Evolutionary conservation across 257 asterid species (phyloP), one percentile per base, ranked within the genome.

Genomic region (Nicotiana otophora): DNA sequence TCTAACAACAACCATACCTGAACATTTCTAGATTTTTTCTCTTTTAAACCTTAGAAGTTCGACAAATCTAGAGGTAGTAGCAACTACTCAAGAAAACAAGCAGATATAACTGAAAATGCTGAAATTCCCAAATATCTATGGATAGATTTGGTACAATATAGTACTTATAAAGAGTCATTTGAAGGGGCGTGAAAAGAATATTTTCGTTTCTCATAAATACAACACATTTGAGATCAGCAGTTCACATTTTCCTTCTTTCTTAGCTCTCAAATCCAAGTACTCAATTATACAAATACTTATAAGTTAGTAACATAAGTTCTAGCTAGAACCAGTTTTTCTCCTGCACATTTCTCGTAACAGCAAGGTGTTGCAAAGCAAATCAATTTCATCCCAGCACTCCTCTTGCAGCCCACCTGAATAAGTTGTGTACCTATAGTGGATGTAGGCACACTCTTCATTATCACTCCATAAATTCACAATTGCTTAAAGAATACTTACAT

Each of bases 341-440:
- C 23, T 42, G 1, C 53, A 12, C 23, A 46, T 42, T 42, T 10
- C 30, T 39, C 78, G 61, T 6, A 48, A 81, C 84, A 83, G 83
- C 85, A 82, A 85, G 82, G 23, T 78, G 88, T 86, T 82, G 90
- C 80, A 48, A 51, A 72, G 26, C 42, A n/a, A 39, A 16, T 34
- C 54, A 63, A 81, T 57, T 75, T 84, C 84, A 87, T 58, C 87
- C 91, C 10, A 95, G 78, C 51, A 92, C 81, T 70, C 89, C 97
- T 74, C 86, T 90, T 57, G 99, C 94, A 58, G 97, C 96, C 83
- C 86, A 92, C 67, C 88, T 92, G 80, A 94, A 95, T 93, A 95
- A 85, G 89, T 91, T 95, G 20, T 91, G 92, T 63, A 92, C 98
- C 99, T 95, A 81, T 23, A 84, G 15, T 1, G 10, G 12, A 64